Conservation (phyloP, 1,284 basidiomycete species). For the Coniferiporia weirii region DNA sequence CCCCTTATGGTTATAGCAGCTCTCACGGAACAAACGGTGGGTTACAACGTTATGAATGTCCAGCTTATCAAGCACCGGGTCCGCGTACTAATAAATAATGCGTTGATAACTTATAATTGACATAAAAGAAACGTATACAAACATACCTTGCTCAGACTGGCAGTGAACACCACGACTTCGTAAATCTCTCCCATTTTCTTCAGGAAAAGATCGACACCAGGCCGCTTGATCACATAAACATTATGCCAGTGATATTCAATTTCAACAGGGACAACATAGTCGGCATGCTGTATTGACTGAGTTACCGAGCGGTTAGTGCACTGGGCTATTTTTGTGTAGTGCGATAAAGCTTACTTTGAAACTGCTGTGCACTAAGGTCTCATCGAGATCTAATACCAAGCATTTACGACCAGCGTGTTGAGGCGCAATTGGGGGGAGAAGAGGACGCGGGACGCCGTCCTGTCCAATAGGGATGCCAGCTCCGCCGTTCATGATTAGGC, state of each 20-base stretch:
- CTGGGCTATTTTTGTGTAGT: neutral
- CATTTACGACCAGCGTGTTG: conserved; percentile 85
- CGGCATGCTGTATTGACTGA: conserved; percentile 91
- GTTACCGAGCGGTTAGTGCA: conserved; percentile 14
- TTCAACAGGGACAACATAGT: conserved; percentile 98
- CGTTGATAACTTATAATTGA: conserved; percentile 10
- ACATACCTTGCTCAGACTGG: conserved; percentile 88
- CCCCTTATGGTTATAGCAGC: conserved; percentile 98
- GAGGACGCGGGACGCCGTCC: conserved; percentile 81
- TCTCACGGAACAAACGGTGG: conserved; percentile 97
- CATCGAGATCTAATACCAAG: conserved; percentile 91
- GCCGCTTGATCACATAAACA: conserved; percentile 98
- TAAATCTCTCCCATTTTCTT: conserved; percentile 98
- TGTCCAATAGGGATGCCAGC: conserved; percentile 78
- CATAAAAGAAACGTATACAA: conserved; percentile 8
- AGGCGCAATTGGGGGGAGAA: conserved; percentile 72
- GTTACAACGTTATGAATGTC: conserved; percentile 89
- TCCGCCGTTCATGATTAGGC: conserved; percentile 75
- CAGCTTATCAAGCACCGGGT: conserved; percentile 96
- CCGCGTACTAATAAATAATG: conserved; percentile 73
- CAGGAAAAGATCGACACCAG: conserved; percentile 95
- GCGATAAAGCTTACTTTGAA: conserved; percentile 62
- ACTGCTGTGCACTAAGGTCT: conserved; percentile 91
- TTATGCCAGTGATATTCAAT: conserved; percentile 98
- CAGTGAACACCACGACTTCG: conserved; percentile 98